Evolutionary conservation across 2,329 filamentous ascomycete genomes (phyloP), one percentile per base, ranked within the genome.

Genomic region (Fusarium sp.): DNA sequence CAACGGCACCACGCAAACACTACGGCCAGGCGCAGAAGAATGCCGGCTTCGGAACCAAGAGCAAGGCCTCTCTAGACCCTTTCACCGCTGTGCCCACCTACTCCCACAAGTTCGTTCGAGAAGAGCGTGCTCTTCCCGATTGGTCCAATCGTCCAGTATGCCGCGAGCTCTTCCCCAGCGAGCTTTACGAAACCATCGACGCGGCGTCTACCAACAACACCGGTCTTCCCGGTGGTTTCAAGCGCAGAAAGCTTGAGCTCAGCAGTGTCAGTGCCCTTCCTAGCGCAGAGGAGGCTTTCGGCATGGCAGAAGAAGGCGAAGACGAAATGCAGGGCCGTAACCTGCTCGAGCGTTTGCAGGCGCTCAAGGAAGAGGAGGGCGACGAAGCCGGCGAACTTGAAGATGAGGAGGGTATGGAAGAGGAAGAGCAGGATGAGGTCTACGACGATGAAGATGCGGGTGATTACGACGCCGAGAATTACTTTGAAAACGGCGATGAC

Each of bases 1-100:
- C 82, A 7, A 77, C 79, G 7, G 79, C 75, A 15, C 78, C 77
- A 32, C 75, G 78, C 52, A 81, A 78, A 63, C 77, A 72, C 74
- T 88, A 89, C 76, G 85, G 85, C 68, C 86, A 87, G 71, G 81
- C 84, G n/a, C 86, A 89, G 76, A 78, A 84, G 73, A 88, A 88
- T 76, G 82, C 83, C 66, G 83, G 82, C 55, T 89, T 85, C 77
- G 84, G 82, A 63, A 77, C 84, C 70, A 83, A 82, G 75, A 87
- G 79, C 77, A 85, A 84, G 70, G 86, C 86, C 37, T 86, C 83
- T 14, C 71, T 85, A 49, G 86, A 89, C 74, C 85, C 86, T 20
- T 89, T 89, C 75, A 83, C 80, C n/a, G 80, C 84, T 40, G 82
- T 88, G 56, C 85, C 85, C n/a, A 84, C 83, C 62, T 88, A 87